Conservation (phyloP, 331 rosid genomes). For the Prunus yedoensis region DNA sequence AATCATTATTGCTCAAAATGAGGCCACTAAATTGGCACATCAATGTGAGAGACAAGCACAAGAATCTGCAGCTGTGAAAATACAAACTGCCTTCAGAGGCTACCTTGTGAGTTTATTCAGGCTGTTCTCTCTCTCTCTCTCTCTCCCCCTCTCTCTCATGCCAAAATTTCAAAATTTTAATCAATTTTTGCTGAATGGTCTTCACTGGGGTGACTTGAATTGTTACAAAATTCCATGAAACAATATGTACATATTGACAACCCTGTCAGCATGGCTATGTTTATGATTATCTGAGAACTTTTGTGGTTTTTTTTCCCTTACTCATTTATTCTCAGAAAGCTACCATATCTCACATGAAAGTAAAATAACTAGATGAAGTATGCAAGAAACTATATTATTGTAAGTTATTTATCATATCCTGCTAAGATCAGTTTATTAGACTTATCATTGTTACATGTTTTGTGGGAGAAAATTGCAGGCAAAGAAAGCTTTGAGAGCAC, state of each 20-base stretch:
- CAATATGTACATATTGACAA: no score
- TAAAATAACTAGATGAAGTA: background rate
- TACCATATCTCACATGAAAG: no score
- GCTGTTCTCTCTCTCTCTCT: constrained; percentile 4
- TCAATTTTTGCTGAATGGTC: background rate
- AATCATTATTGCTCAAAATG: constrained; percentile 16
- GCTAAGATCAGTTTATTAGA: no score
- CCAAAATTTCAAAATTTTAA: background rate
- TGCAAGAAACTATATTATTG: no score
- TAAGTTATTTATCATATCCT: no score
- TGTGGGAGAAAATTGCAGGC: constrained; percentile 50
- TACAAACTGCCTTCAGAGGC: constrained; percentile 77
- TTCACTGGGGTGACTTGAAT: background rate
- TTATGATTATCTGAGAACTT: background rate
- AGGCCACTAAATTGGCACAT: constrained; percentile 21
- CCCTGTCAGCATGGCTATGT: background rate
- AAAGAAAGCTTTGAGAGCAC: constrained; percentile 78
- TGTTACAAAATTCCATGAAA: background rate
- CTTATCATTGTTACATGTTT: background rate
- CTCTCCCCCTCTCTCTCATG: background rate
- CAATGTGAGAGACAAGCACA: constrained; percentile 31
- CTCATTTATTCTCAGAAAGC: no score
- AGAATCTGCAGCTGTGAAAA: constrained; percentile 58
- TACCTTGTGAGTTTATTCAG: constrained; percentile 69
- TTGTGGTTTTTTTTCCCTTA: background rate